Base-by-base conservation (phyloP, 257 asterid genomes). In the Rehmannia glutinosa region DNA sequence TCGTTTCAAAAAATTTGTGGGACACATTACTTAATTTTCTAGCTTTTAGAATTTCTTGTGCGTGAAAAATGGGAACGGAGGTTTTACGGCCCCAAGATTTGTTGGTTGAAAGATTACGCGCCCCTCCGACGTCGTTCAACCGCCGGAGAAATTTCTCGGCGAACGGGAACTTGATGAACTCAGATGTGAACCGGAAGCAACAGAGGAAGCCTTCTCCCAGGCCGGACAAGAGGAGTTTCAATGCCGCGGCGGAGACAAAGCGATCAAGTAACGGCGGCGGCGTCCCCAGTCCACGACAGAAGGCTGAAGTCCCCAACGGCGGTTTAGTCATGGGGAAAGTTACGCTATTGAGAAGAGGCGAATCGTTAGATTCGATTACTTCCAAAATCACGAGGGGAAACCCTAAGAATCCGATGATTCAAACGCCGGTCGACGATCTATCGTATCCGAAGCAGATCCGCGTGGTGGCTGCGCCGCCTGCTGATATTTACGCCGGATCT, bases 321-420 rank as follows among this genome's bases (percentile, higher is more conserved):
- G 74, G 66, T 32, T 41, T 59, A 16, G 54, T 59, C 32, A 58
- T 43, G 73, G 73, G 73, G 49, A 30, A 62, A 56, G 75, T 76
- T n/a, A 76, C 71, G 43, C 33, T 76, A 3, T 35, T 80, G 72
- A 73, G 64, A 25, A 58, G 85, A 36, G 85, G 82, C 28, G 85
- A 83, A 47, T 84, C 96, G 59, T 24, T 84, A 71, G 82, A 72
- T 55, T 84, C 83, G 21, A 28, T 88, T 20, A 77, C 80, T 42
- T 30, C 80, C 3, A 75, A 68, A 23, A 76, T 59, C 9, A 55
- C 32, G 6, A 72, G 57, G 42, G 42, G 63, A 38, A 53, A 27
- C 45, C 17, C 45, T 35, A 30, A 46, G 49, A 2, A 43, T n/a
- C 25, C 41, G 41, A 32, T n/a, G n/a, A n/a, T 12, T 8, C 47